Evolutionary conservation across 345 rosid genomes (phyloP).

Genomic region (Linum lewisii): DNA sequence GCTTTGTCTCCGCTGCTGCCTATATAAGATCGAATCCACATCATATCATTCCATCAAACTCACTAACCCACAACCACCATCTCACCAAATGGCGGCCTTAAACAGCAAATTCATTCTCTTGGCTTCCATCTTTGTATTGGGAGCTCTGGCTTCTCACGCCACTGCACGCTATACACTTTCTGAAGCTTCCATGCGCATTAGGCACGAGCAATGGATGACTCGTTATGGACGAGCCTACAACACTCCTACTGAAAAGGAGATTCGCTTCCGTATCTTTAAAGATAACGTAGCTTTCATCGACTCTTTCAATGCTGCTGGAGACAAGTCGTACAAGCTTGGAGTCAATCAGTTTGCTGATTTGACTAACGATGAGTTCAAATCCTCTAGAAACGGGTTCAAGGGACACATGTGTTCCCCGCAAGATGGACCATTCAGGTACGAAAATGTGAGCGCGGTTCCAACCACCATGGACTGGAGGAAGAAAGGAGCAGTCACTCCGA

Average conservation of each 20-base stretch:
- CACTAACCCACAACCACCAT: too few relatives aligned
- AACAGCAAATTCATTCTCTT: neutral
- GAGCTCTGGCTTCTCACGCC: neutral
- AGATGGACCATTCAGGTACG: too few relatives aligned
- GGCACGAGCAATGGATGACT: neutral
- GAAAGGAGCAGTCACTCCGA: too few relatives aligned
- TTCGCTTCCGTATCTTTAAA: neutral
- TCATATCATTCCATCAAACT: too few relatives aligned
- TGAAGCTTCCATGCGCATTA: neutral
- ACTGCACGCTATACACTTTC: neutral
- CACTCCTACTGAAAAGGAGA: neutral
- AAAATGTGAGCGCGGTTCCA: too few relatives aligned
- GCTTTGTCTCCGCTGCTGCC: too few relatives aligned
- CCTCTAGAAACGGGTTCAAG: too few relatives aligned
- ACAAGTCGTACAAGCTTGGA: neutral
- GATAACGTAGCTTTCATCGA: neutral
- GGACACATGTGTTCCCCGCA: too few relatives aligned
- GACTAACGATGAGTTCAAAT: too few relatives aligned
- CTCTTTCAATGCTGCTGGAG: neutral
- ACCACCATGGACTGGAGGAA: too few relatives aligned
- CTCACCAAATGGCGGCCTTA: neutral
- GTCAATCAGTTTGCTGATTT: neutral
- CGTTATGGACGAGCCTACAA: neutral
- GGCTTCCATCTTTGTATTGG: neutral
- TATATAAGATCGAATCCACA: too few relatives aligned